Conservation (phyloP, 75 land plant genomes). For the Sequoia sempervirens region DNA sequence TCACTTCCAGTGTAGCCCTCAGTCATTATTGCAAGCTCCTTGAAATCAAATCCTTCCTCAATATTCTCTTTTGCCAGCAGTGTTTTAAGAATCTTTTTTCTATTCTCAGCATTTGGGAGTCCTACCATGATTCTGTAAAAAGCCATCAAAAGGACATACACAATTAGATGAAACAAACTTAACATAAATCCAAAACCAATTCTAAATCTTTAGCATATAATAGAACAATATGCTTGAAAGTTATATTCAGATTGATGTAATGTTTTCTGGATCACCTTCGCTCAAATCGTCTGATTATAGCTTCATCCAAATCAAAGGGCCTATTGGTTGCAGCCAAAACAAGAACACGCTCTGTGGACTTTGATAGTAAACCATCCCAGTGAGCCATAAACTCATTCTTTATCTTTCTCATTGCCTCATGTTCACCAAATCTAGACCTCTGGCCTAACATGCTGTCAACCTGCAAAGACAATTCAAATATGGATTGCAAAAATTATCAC, state of each 20-base stretch:
- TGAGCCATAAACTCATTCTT: constrained; percentile 94
- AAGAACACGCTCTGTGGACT: constrained; percentile 69
- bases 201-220: neutral
- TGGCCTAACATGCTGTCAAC: constrained; percentile 96
- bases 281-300: constrained; percentile 85
- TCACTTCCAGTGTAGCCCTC: constrained; percentile 91
- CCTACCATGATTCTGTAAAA: constrained; percentile 81
- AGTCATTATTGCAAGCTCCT: constrained; percentile 75
- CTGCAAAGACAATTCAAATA: constrained; percentile 11
- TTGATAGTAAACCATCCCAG: constrained; percentile 86
- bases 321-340: constrained; percentile 92
- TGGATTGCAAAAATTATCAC: neutral
- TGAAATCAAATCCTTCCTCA: constrained; percentile 53
- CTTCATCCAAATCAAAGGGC: constrained; percentile 93
- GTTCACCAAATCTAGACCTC: constrained; percentile 72
- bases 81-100: constrained; percentile 69
- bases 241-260: neutral
- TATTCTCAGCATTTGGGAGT: constrained; percentile 56
- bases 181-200: neutral
- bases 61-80: constrained; percentile 70
- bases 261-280: constrained; percentile 47
- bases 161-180: neutral
- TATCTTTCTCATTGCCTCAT: constrained; percentile 92
- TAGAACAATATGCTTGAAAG: neutral
- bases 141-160: neutral